These are phyloP conservation scores for Hypoxylon sp. DNA, from an alignment of 2,329 filamentous ascomycete genomes.

Conservation along the genomic window DNA sequence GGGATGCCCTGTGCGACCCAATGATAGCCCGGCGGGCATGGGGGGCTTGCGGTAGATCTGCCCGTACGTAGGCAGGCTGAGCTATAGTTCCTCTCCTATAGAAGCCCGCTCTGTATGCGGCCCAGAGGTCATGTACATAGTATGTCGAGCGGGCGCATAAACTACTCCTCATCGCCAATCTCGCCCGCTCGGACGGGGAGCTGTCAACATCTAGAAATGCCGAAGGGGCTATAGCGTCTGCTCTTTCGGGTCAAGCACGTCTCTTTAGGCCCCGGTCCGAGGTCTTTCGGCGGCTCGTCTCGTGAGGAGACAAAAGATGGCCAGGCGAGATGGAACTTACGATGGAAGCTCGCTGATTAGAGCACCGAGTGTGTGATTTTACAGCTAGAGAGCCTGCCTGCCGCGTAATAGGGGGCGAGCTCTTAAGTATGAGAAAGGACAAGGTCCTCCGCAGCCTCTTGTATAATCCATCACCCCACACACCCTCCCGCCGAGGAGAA, in stretches of 20 bases:
- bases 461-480: conserved; percentile 15
- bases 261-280: neutral
- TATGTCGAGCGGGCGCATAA: conserved; percentile 17
- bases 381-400: neutral
- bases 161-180: conserved; percentile 13
- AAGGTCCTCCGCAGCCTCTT: conserved; percentile 23
- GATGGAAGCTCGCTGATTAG: neutral
- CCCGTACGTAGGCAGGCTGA: conserved; percentile 3
- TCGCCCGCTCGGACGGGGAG: conserved; percentile 8
- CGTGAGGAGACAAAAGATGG: conserved; percentile 16
- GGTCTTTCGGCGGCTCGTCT: neutral
- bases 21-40: conserved; percentile 20
- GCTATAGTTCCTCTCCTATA: conserved; percentile 22
- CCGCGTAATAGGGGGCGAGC: neutral
- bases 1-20: conserved; percentile 18
- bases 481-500: conserved; percentile 11
- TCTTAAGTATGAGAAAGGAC: conserved; percentile 4
- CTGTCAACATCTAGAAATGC: conserved; percentile 9
- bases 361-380: neutral
- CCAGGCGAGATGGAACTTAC: neutral
- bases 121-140: conserved; percentile 14
- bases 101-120: conserved; percentile 17
- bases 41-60: conserved; percentile 28
- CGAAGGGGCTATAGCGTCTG: conserved; percentile 6
- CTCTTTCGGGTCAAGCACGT: conserved; percentile 7